phyloP scores from a whole-genome alignment of 1,139 yeast species.

The Suhomyces choctaworum region DNA sequence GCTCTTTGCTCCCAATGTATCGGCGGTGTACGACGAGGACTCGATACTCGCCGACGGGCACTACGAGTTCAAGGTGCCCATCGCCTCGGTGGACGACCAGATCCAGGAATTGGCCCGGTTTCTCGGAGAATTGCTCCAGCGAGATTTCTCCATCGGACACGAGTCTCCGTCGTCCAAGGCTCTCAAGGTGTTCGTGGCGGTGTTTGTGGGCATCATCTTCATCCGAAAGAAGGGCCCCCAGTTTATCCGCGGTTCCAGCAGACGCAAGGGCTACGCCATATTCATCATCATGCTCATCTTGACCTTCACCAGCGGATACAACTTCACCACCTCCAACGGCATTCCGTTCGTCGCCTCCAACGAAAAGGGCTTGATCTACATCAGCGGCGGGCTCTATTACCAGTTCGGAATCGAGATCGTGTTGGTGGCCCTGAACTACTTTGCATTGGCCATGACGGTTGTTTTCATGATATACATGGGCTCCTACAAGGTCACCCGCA shows the following conservation, averaged over 20 bases:
- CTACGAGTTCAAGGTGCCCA: slow-evolving; percentile 34
- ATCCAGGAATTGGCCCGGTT: slow-evolving; percentile 53
- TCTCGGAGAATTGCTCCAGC: slow-evolving; percentile 45
- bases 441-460: slow-evolving; percentile 40
- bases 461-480: slow-evolving; percentile 43
- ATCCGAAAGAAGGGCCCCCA: slow-evolving; percentile 52
- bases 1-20: slow-evolving; percentile 55
- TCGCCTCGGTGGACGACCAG: slow-evolving; percentile 28
- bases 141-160: slow-evolving; percentile 42
- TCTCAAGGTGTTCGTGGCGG: slow-evolving; percentile 44
- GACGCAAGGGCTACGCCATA: slow-evolving; percentile 35
- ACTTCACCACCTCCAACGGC: slow-evolving; percentile 57
- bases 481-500: slow-evolving; percentile 24
- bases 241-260: slow-evolving; percentile 32
- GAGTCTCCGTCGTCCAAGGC: slow-evolving; percentile 46
- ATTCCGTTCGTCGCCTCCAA: slow-evolving; percentile 63
- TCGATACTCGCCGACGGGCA: slow-evolving; percentile 32
- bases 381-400: slow-evolving; percentile 63
- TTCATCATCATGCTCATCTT: slow-evolving; percentile 44
- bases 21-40: slow-evolving; percentile 8
- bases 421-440: slow-evolving; percentile 50
- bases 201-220: slow-evolving; percentile 46
- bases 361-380: slow-evolving; percentile 50
- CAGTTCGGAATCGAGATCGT: slow-evolving; percentile 71
- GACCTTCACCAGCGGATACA: slow-evolving; percentile 58